phyloP scores from a whole-genome alignment of 805 yeast genomes.

The Pichia californica region DNA sequence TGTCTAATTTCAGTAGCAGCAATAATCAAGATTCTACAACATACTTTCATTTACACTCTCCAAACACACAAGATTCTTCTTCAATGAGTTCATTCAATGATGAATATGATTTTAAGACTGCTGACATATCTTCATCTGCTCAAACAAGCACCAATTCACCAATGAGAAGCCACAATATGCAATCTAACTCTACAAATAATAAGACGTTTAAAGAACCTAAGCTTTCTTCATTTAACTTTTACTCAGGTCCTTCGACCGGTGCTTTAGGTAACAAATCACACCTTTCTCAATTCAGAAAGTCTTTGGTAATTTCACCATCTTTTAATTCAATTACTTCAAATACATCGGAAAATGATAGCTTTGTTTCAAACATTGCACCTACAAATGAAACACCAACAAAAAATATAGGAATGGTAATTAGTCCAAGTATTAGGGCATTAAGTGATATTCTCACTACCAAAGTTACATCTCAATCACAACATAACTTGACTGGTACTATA shows the following conservation, averaged over 20 bases:
- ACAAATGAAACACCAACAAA: constrained; percentile 27
- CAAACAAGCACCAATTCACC: constrained; percentile 32
- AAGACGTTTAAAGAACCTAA: constrained; percentile 8
- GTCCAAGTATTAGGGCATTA: constrained; percentile 33
- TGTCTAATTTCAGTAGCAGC: not conserved
- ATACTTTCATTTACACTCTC: not conserved
- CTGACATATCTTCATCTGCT: constrained; percentile 31
- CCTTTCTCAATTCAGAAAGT: constrained; percentile 26
- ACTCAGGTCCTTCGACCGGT: constrained; percentile 25
- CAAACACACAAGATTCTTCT: constrained; percentile 16
- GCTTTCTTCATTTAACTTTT: constrained; percentile 17
- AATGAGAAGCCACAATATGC: not conserved
- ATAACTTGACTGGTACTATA: constrained; percentile 2
- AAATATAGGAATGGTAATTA: constrained; percentile 27
- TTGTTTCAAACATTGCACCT: constrained; percentile 1
- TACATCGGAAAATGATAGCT: constrained; percentile 1
- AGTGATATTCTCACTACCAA: constrained; percentile 28
- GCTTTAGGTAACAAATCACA: constrained; percentile 17
- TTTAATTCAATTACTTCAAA: constrained; percentile 20
- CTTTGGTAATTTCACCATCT: constrained; percentile 30
- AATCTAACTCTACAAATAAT: not conserved
- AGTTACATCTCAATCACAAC: constrained; percentile 6
- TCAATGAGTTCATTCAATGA: constrained; percentile 30
- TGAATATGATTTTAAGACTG: constrained; percentile 28
- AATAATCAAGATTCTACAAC: not conserved